phyloP scores from a whole-genome alignment of 2,329 filamentous ascomycete genomes.

The Zasmidium angulare region DNA sequence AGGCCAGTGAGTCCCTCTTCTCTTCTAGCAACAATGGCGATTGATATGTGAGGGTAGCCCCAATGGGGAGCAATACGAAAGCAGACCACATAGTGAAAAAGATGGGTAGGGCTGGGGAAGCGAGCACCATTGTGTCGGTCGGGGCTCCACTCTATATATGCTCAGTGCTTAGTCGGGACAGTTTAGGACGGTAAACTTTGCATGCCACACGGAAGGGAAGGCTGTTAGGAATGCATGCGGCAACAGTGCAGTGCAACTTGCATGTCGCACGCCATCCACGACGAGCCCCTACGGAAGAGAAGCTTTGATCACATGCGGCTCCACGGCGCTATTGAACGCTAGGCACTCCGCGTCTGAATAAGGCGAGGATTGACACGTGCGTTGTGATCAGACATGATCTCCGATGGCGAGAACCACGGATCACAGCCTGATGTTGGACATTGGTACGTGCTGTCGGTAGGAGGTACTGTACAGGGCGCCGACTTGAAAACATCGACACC shows the following conservation, averaged over 20 bases:
- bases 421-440: background rate
- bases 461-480: too few species aligned
- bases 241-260: background rate
- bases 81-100: slow-evolving; percentile 10
- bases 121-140: background rate
- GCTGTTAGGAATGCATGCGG: background rate
- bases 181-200: background rate
- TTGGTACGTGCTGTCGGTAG: too few species aligned
- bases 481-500: background rate
- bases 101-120: background rate
- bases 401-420: background rate
- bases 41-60: slow-evolving; percentile 7
- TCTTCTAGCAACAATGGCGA: slow-evolving; percentile 3
- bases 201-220: background rate
- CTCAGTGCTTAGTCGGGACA: background rate
- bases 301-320: background rate
- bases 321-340: background rate
- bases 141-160: background rate
- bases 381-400: background rate
- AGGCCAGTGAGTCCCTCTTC: slow-evolving; percentile 1
- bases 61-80: slow-evolving; percentile 12
- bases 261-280: slow-evolving; percentile 1
- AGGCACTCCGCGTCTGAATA: background rate
- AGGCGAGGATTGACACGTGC: background rate
- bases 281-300: background rate